Percentiles rank a stretch among this genome's conserved stretches.
These are phyloP conservation scores for Aspergillus melleus DNA, from an alignment of 2,329 filamentous ascomycete species.

Conservation along the genomic window DNA sequence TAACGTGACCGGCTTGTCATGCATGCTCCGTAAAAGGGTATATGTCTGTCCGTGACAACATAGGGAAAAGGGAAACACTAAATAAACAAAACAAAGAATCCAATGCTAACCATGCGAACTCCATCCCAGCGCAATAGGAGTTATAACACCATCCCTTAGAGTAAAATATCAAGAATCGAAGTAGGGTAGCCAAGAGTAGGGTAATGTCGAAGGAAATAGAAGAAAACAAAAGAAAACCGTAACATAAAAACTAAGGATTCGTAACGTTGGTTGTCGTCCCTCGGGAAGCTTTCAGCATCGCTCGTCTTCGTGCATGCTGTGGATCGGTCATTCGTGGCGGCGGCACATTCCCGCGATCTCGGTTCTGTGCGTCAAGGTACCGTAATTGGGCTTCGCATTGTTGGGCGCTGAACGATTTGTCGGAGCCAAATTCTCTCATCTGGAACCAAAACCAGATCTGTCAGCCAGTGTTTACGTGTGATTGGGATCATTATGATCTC, in stretches of 20 bases:
- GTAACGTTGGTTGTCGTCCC: neutral
- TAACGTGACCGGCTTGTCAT: neutral
- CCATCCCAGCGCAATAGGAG: neutral
- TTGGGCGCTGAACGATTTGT: conserved; percentile 33
- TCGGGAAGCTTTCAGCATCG: conserved; percentile 7
- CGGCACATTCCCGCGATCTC: conserved; percentile 17
- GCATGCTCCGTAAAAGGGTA: neutral
- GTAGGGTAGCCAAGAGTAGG: too few species aligned
- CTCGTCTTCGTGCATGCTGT: conserved; percentile 19
- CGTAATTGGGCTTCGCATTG: conserved; percentile 38
- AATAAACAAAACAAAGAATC: conserved; percentile 3
- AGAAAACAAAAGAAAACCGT: neutral
- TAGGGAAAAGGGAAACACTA: neutral
- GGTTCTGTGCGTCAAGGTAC: conserved; percentile 24
- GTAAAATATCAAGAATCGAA: neutral
- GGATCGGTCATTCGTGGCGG: conserved; percentile 25
- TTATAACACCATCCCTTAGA: neutral
- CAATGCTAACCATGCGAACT: neutral
- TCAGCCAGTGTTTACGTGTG: neutral
- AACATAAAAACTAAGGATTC: conserved; percentile 1
- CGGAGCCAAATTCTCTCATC: conserved; percentile 37
- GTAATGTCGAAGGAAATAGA: neutral
- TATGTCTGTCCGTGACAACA: neutral
- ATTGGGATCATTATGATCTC: neutral
- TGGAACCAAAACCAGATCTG: conserved; percentile 4